phyloP scores from a whole-genome alignment of 495 filamentous ascomycete genomes.

The Neurospora discreta region DNA sequence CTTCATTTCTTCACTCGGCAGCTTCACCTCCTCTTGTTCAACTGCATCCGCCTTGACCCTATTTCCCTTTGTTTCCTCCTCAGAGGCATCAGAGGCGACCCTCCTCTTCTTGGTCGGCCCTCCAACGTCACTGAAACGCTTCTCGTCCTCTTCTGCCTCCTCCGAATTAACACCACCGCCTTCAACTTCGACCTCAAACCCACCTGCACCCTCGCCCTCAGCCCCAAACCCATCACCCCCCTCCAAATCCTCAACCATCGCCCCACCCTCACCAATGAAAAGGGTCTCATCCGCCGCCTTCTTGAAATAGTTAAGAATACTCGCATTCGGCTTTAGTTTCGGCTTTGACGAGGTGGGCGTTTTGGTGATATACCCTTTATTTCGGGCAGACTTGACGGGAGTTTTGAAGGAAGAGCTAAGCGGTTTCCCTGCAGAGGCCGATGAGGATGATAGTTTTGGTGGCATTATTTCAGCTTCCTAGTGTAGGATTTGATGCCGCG shows the following conservation, averaged over 20 bases:
- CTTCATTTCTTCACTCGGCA: slow-evolving; percentile 2
- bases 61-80: background rate
- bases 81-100: slow-evolving; percentile 5
- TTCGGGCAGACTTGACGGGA: background rate
- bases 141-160: slow-evolving; percentile 29
- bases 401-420: background rate
- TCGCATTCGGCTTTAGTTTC: slow-evolving; percentile 45
- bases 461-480: background rate
- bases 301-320: slow-evolving; percentile 75
- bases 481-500: background rate
- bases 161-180: slow-evolving; percentile 2
- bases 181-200: too few species aligned
- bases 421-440: background rate
- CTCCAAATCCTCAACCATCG: background rate
- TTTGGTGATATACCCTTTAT: background rate
- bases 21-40: background rate
- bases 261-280: slow-evolving; percentile 14
- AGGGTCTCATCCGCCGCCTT: slow-evolving; percentile 45
- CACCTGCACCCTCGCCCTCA: background rate
- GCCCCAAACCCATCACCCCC: background rate
- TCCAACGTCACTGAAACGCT: slow-evolving; percentile 41
- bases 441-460: background rate
- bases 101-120: slow-evolving; percentile 36
- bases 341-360: slow-evolving; percentile 8
- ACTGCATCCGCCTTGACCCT: background rate